Evolutionary conservation across 192 early-diverging fungal genomes (phyloP), one percentile per base, ranked within the genome.

Genomic region (Phlyctochytrium arcticum): DNA sequence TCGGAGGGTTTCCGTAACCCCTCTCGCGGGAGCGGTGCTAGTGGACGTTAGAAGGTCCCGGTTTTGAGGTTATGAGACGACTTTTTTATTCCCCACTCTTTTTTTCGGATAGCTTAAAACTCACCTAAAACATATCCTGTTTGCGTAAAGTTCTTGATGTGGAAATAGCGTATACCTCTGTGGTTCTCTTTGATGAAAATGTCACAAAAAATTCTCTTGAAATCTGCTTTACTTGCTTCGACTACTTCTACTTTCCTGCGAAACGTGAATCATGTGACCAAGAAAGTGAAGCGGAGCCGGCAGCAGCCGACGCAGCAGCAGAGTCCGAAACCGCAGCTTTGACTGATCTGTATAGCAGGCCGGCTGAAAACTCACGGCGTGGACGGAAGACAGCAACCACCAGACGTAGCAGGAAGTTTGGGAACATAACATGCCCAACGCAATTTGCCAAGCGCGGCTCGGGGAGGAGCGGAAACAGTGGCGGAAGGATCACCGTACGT

Each of bases 391-490:
- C 12, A 19, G 21, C 39, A 1, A n/a, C 39, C 2, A 44, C 2
- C 39, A 44, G 21, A 19, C 12, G 39, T 19, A 44, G 15, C 12
- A 44, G 9, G 2, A 44, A 19, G 0, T 12, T 19, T 19, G 39
- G 12, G 12, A 19, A 53, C 19, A 19, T 23, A 26, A 17, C 4
- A 68, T 68, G 65, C 35, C 57, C 27, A 59, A 58, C 56, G 33
- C 56, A 29, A 94, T 96, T 56, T 89, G 90, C 60, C 79, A 74
- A 44, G 85, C 82, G 27, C 78, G 94, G 21, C 79, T 96, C n/a
- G 79, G 84, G 51, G 93, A 97, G 73, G 96, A 99, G 77, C 80
- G 96, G 48, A 96, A 94, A 73, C 93, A 95, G 75, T 99, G 96
- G 96, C 76, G 95, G 62, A 96, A 93, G 77, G 96, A 95, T 71